Conservation (phyloP, 2,329 filamentous ascomycete genomes). For the Talaromyces sp. region DNA sequence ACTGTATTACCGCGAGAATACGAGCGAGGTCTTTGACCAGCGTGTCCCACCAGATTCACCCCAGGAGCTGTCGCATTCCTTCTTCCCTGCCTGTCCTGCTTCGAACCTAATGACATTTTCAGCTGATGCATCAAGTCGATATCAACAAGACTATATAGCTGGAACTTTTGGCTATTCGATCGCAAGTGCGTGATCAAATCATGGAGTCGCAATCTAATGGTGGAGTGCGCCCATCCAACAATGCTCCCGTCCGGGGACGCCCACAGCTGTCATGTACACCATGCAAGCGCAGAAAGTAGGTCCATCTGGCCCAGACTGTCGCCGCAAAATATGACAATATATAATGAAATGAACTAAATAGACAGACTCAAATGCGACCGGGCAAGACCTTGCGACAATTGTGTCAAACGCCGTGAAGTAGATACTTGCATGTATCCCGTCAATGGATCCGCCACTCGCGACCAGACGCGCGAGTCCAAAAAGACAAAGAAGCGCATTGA, state of each 20-base stretch:
- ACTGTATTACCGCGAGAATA: neutral
- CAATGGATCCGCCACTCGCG: constrained; percentile 12
- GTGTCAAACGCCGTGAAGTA: constrained; percentile 17
- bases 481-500: constrained; percentile 19
- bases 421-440: constrained; percentile 17
- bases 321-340: neutral
- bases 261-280: constrained; percentile 19
- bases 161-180: neutral
- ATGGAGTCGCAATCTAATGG: constrained; percentile 11
- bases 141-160: neutral
- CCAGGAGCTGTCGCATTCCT: neutral
- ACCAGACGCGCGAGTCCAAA: constrained; percentile 19
- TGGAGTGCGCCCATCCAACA: constrained; percentile 8
- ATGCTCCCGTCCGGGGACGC: constrained; percentile 14
- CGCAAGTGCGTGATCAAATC: neutral
- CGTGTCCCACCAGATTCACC: neutral
- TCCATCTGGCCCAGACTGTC: neutral
- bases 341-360: neutral
- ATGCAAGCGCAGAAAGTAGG: constrained; percentile 20
- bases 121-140: neutral
- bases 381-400: constrained; percentile 18
- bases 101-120: neutral
- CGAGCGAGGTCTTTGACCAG: neutral
- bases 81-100: neutral
- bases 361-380: constrained; percentile 18